A percentile compares a stretch with the other conserved stretches of the same genome.
Conservation (phyloP, 345 rosid genomes). For the Sisymbrium irio region DNA sequence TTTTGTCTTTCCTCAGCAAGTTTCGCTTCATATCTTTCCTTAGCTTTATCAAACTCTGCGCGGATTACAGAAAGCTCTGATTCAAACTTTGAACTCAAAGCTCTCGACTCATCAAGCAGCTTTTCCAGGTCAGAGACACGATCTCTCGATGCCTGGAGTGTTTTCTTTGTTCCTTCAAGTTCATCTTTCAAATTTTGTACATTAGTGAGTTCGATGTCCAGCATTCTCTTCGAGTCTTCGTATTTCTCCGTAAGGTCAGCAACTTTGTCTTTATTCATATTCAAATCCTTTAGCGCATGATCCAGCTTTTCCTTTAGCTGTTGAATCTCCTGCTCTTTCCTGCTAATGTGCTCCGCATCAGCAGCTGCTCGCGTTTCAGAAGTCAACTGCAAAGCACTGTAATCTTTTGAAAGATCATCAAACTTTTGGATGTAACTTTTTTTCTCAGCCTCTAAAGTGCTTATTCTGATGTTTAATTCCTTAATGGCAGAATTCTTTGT, state of each 20-base stretch:
- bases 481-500: constrained; percentile 47
- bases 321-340: constrained; percentile 49
- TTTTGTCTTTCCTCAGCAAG: constrained; percentile 50
- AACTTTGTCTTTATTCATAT: constrained; percentile 40
- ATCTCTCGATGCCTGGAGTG: constrained; percentile 46
- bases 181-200: constrained; percentile 56
- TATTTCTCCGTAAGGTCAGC: constrained; percentile 53
- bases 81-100: constrained; percentile 50
- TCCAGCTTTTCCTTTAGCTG: constrained; percentile 53
- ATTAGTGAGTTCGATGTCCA: constrained; percentile 47
- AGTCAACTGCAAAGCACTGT: constrained; percentile 53
- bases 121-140: constrained; percentile 56
- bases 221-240: constrained; percentile 48
- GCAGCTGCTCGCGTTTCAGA: constrained; percentile 54
- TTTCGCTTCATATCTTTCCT: constrained; percentile 38
- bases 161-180: constrained; percentile 45
- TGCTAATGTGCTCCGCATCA: constrained; percentile 50
- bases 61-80: constrained; percentile 53
- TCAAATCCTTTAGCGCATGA: constrained; percentile 39
- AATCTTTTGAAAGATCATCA: constrained; percentile 43
- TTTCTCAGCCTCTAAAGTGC: constrained; percentile 48
- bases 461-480: constrained; percentile 52
- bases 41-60: constrained; percentile 52
- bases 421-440: constrained; percentile 51
- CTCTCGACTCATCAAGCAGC: constrained; percentile 51